Base-by-base conservation (phyloP, 1,284 basidiomycete genomes). In the Sphagnurus paluster region DNA sequence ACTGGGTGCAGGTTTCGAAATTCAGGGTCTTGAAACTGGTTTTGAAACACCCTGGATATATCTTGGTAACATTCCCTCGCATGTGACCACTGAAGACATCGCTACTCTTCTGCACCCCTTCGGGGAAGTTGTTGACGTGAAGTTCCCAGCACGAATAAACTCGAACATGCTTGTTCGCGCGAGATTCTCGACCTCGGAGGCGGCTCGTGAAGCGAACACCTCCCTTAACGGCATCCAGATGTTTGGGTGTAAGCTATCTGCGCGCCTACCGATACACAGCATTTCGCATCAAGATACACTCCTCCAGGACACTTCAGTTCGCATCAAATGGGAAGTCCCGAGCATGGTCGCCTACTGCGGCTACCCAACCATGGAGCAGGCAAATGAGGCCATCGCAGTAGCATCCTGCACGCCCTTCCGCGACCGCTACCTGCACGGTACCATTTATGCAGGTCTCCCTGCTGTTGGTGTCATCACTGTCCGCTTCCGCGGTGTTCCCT, bases 381-480 rank as follows among this genome's bases (percentile, higher is more conserved):
- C 85, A 0, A 58, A 71, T 17, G 58, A 62, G 21, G 83, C 75
- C 0, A 70, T 84, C 2, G 61, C 60, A 2, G 58, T 67, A 0
- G 62, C 73, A 1, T 64, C 66, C 4, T 14, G 14, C 1, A 52
- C 54, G 0, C 67, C 67, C 2, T 58, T 73, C 21, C 63, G 68
- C 0, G 68, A 69, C 14, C 65, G 64, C 35, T 61, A 66, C 36
- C 56, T 84, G 2, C 63, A 66, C 7, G 82, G 77, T 0, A 57
- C 55, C 1, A 53, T 79, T 7, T 76, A 84, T 56, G 61, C 70
- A 5, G 82, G 80, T 1, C 50, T 83, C 1, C 85, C 85, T 1
- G 70, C 70, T 2, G 68, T 85, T 4, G 78, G 77, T 4, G 57
- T 60, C 1, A 71, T 72, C 54, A 88, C 79, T 13, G 76, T 88